phyloP scores from a whole-genome alignment of 2,329 filamentous ascomycete species.

The Diaporthe caulivora region DNA sequence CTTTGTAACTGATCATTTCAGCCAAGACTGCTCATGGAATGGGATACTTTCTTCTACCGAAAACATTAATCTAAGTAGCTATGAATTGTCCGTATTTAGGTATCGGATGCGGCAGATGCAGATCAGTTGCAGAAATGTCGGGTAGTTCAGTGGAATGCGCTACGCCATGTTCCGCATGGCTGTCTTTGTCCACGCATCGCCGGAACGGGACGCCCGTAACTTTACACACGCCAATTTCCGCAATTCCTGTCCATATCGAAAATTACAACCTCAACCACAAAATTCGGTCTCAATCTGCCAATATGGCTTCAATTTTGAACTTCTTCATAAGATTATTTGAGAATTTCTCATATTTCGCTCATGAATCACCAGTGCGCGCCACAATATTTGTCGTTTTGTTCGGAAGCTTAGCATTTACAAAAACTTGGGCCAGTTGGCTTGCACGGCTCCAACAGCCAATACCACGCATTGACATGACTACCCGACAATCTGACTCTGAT shows the following conservation, averaged over 20 bases:
- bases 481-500: background rate
- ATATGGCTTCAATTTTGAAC: background rate
- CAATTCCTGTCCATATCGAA: too few species aligned
- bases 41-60: too few species aligned
- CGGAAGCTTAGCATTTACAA: background rate
- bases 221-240: background rate
- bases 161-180: background rate
- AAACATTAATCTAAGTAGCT: too few species aligned
- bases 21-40: too few species aligned
- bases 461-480: too few species aligned
- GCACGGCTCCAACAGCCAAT: background rate
- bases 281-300: background rate
- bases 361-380: background rate
- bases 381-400: background rate
- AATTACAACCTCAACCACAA: background rate
- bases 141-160: background rate
- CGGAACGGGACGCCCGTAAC: background rate
- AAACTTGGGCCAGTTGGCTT: background rate
- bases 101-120: background rate
- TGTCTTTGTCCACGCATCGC: slow-evolving; percentile 5
- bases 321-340: background rate
- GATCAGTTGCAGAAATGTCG: background rate
- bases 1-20: too few species aligned
- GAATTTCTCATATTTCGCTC: background rate
- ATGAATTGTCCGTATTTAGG: too few species aligned